Conservation (phyloP, 1,139 yeast genomes). For the Blastobotrys serpentis region DNA sequence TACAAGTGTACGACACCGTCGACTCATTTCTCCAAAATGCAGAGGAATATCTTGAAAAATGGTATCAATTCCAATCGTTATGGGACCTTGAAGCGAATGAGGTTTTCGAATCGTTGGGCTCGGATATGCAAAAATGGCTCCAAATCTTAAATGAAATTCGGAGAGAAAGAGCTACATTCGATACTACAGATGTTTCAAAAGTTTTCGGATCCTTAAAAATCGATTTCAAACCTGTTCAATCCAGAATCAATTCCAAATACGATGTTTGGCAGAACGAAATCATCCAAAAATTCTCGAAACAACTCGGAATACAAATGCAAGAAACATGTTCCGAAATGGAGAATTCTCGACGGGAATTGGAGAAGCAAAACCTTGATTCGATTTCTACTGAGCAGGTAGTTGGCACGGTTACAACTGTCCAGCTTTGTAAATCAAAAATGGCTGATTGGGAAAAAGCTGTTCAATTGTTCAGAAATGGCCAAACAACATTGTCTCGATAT, state of each 20-base stretch:
- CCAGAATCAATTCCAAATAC: conserved; percentile 54
- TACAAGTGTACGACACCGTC: conserved; percentile 25
- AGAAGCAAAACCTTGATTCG: conserved; percentile 38
- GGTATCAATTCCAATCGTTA: conserved; percentile 58
- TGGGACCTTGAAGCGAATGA: conserved; percentile 54
- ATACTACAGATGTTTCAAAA: conserved; percentile 45
- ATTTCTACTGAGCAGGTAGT: conserved; percentile 42
- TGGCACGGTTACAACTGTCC: conserved; percentile 39
- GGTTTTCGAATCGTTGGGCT: conserved; percentile 38
- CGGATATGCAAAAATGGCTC: conserved; percentile 50
- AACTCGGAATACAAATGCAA: conserved; percentile 37
- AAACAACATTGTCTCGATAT: conserved; percentile 45
- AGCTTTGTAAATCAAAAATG: conserved; percentile 31
- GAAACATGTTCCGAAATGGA: conserved; percentile 34
- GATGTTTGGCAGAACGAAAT: conserved; percentile 58
- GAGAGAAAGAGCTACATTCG: conserved; percentile 51
- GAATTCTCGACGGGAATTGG: conserved; percentile 38
- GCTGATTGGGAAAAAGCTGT: conserved; percentile 38
- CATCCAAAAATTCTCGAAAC: conserved; percentile 45
- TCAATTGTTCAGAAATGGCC: conserved; percentile 43
- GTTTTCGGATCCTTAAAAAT: conserved; percentile 45
- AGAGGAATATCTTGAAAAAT: conserved; percentile 43
- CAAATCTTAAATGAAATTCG: conserved; percentile 47
- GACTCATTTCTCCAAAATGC: conserved; percentile 36
- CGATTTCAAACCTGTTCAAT: conserved; percentile 55